Percentiles rank a stretch among this genome's conserved stretches.
Evolutionary conservation across 2,329 filamentous ascomycete species (phyloP).

Genomic region (Cordyceps militaris): DNA sequence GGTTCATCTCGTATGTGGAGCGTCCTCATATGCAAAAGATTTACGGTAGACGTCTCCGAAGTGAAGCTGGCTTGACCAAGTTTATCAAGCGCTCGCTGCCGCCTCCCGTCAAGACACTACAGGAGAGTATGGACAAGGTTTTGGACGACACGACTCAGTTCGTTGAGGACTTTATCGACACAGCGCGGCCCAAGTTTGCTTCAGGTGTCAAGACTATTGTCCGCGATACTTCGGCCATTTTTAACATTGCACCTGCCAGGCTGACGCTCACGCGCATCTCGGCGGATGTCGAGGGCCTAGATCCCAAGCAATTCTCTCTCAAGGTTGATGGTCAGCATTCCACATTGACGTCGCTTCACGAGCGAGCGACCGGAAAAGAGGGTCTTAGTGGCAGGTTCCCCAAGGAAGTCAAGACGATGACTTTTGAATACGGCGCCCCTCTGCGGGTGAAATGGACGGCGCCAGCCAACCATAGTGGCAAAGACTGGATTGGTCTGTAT

Average conservation of each 20-base stretch:
- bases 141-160: slow-evolving; percentile 81
- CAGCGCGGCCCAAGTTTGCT: slow-evolving; percentile 76
- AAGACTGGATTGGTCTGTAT: slow-evolving; percentile 94
- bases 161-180: slow-evolving; percentile 84
- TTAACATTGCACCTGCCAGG: slow-evolving; percentile 82
- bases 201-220: slow-evolving; percentile 81
- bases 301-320: slow-evolving; percentile 74
- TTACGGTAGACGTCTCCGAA: slow-evolving; percentile 75
- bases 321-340: slow-evolving; percentile 61
- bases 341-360: slow-evolving; percentile 40
- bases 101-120: slow-evolving; percentile 72
- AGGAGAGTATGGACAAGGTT: slow-evolving; percentile 80
- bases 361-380: slow-evolving; percentile 65
- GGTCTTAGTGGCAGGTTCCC: slow-evolving; percentile 62
- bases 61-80: slow-evolving; percentile 85
- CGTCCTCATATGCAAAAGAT: slow-evolving; percentile 98
- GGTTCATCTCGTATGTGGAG: slow-evolving; percentile 88
- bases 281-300: slow-evolving; percentile 70
- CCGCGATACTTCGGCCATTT: slow-evolving; percentile 77
- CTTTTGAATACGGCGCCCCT: slow-evolving; percentile 83
- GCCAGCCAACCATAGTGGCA: slow-evolving; percentile 76
- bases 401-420: slow-evolving; percentile 64
- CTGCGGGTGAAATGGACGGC: slow-evolving; percentile 88
- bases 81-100: slow-evolving; percentile 84
- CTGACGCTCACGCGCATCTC: slow-evolving; percentile 75